phyloP scores from a whole-genome alignment of 2,329 filamentous ascomycete genomes.

The Dothideomycetes sp. region DNA sequence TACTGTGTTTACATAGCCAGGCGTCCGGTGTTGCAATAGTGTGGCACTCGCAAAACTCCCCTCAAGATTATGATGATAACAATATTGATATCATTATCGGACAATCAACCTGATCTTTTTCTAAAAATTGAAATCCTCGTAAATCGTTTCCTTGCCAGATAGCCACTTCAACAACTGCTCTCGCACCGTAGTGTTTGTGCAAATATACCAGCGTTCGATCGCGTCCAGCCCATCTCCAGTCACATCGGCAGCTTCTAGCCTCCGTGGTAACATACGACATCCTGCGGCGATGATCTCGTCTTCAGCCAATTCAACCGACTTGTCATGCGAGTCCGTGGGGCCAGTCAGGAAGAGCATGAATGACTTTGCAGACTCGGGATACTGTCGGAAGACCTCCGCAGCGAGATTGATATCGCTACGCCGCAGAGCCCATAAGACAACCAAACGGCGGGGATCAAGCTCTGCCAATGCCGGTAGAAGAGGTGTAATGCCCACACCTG shows the following conservation, averaged over 20 bases:
- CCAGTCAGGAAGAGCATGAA: conserved; percentile 58
- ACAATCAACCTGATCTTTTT: conserved; percentile 23
- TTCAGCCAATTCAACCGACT: conserved; percentile 27
- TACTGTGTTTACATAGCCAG: no score
- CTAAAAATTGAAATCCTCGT: conserved; percentile 41
- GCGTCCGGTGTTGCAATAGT: no score
- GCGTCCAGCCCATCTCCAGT: conserved; percentile 17
- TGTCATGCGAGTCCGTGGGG: conserved; percentile 9
- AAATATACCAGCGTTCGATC: conserved; percentile 46
- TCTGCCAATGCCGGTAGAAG: conserved; percentile 44
- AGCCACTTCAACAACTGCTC: conserved; percentile 39
- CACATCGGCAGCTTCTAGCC: conserved; percentile 39
- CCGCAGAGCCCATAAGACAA: conserved; percentile 58
- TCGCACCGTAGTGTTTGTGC: conserved; percentile 41
- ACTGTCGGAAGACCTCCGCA: conserved; percentile 43
- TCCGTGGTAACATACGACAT: conserved; percentile 32
- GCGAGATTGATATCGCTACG: conserved; percentile 53
- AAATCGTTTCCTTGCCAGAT: conserved; percentile 29
- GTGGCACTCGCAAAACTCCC: no score
- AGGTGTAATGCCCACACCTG: conserved; percentile 75
- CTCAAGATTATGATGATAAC: no score
- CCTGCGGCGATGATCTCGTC: conserved; percentile 25
- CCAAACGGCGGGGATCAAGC: conserved; percentile 29
- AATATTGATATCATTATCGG: no score
- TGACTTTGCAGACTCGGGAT: conserved; percentile 39